Evolutionary conservation across 2,329 filamentous ascomycete species (phyloP).

Genomic region (Cercospora canescens): DNA sequence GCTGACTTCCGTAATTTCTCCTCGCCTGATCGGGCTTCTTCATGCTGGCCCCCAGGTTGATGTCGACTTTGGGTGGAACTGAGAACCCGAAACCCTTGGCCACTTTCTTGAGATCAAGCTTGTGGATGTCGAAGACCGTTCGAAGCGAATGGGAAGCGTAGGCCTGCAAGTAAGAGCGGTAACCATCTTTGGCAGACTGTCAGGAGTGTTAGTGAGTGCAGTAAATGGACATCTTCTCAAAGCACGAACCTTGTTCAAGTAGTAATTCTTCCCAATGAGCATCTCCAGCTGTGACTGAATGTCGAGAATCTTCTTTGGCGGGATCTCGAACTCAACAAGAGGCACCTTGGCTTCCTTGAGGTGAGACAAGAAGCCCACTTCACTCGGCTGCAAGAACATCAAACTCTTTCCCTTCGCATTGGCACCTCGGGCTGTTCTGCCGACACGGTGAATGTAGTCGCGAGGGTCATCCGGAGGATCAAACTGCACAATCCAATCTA

Average conservation of each 20-base stretch:
- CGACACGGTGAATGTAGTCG: slow-evolving; percentile 94
- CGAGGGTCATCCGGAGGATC: slow-evolving; percentile 63
- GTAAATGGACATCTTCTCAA: background rate
- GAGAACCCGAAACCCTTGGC: slow-evolving; percentile 82
- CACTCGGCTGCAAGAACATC: slow-evolving; percentile 89
- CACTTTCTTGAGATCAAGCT: slow-evolving; percentile 79
- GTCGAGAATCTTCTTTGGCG: slow-evolving; percentile 84
- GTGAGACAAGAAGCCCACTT: slow-evolving; percentile 89
- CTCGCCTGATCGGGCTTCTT: slow-evolving; percentile 71
- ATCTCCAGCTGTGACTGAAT: slow-evolving; percentile 82
- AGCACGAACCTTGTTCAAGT: slow-evolving; percentile 75
- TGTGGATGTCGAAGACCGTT: slow-evolving; percentile 81
- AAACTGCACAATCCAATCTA: slow-evolving; percentile 96
- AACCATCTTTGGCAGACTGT: slow-evolving; percentile 68
- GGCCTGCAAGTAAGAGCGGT: slow-evolving; percentile 88
- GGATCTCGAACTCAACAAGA: slow-evolving; percentile 95
- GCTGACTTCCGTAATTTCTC: slow-evolving; percentile 76
- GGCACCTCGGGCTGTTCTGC: slow-evolving; percentile 84
- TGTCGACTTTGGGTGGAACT: slow-evolving; percentile 75
- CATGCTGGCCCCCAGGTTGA: slow-evolving; percentile 75
- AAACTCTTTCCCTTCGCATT: slow-evolving; percentile 83
- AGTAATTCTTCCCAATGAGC: slow-evolving; percentile 93
- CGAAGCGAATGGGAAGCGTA: slow-evolving; percentile 85
- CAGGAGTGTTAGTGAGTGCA: slow-evolving; percentile 9
- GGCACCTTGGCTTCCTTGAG: slow-evolving; percentile 90